Conservation (phyloP, 495 filamentous ascomycete genomes). For the Aspergillus hancockii region DNA sequence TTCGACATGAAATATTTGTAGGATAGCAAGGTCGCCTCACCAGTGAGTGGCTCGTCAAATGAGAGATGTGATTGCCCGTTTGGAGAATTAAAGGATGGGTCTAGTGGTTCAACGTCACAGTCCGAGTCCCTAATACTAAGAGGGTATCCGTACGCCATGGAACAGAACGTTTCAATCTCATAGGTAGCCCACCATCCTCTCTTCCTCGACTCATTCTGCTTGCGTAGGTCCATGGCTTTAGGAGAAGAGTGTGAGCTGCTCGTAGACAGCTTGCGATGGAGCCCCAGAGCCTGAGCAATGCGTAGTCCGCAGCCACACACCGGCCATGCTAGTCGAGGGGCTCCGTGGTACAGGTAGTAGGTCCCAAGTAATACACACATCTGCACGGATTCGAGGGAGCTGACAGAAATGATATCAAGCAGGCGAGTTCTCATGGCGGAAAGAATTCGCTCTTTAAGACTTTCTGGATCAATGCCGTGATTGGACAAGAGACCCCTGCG, state of each 20-base stretch:
- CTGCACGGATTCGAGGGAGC: slow-evolving; percentile 34
- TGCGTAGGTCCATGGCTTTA: not conserved
- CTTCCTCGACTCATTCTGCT: slow-evolving; percentile 33
- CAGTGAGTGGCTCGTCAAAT: slow-evolving; percentile 12
- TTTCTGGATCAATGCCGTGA: slow-evolving; percentile 13
- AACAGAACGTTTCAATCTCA: slow-evolving; percentile 41
- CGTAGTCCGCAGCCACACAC: slow-evolving; percentile 39
- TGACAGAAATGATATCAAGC: slow-evolving; percentile 28
- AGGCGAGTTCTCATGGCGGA: slow-evolving; percentile 15
- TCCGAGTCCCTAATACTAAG: slow-evolving; percentile 34
- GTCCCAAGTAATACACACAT: slow-evolving; percentile 37
- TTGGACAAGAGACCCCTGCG: slow-evolving; percentile 12
- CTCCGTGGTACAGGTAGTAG: slow-evolving; percentile 40
- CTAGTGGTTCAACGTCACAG: slow-evolving; percentile 35
- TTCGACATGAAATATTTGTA: slow-evolving; percentile 38
- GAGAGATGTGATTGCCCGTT: slow-evolving; percentile 12
- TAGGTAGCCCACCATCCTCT: slow-evolving; percentile 46
- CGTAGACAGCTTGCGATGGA: slow-evolving; percentile 28
- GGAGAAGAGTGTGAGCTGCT: not conserved
- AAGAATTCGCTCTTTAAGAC: slow-evolving; percentile 27
- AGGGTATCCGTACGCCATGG: slow-evolving; percentile 40
- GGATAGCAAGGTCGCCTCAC: slow-evolving; percentile 23
- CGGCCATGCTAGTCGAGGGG: slow-evolving; percentile 36
- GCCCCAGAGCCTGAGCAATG: slow-evolving; percentile 35
- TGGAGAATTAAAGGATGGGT: slow-evolving; percentile 22